A percentile compares a stretch with the other conserved stretches of the same genome.
Evolutionary conservation across 1,139 yeast genomes (phyloP).

Genomic region (Suhomyces panamericanus): DNA sequence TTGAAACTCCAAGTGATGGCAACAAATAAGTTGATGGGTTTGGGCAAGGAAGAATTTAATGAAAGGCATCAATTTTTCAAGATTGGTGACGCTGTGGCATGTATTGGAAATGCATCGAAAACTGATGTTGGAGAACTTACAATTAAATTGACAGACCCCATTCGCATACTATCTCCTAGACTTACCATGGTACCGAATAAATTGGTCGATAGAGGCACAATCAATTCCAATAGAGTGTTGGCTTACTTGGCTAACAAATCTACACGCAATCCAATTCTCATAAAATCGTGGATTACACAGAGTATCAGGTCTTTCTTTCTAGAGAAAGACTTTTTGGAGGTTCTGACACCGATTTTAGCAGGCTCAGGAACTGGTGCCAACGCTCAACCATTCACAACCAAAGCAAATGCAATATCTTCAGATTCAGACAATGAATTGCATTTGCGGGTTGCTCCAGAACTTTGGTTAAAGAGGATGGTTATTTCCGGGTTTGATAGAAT

Average conservation of each 20-base stretch:
- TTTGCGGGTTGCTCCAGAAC: slow-evolving; percentile 88
- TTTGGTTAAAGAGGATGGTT: slow-evolving; percentile 83
- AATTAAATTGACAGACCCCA: slow-evolving; percentile 52
- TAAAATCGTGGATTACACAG: slow-evolving; percentile 55
- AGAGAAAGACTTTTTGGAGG: slow-evolving; percentile 66
- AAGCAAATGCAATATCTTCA: slow-evolving; percentile 47
- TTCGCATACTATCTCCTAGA: slow-evolving; percentile 64
- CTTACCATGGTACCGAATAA: slow-evolving; percentile 64
- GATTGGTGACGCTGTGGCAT: slow-evolving; percentile 70
- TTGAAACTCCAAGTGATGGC: slow-evolving; percentile 60
- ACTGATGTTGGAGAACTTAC: slow-evolving; percentile 82
- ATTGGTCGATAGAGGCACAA: slow-evolving; percentile 52
- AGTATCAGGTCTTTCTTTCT: slow-evolving; percentile 59
- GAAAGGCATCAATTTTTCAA: slow-evolving; percentile 48
- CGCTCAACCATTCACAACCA: slow-evolving; percentile 77
- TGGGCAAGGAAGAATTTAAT: slow-evolving; percentile 46
- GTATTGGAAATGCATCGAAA: slow-evolving; percentile 67
- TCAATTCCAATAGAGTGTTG: slow-evolving; percentile 68
- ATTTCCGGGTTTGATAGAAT: slow-evolving; percentile 84
- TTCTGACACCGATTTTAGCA: slow-evolving; percentile 82
- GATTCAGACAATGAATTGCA: slow-evolving; percentile 40
- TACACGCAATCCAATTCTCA: slow-evolving; percentile 49
- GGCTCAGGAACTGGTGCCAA: slow-evolving; percentile 81
- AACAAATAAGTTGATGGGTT: slow-evolving; percentile 48
- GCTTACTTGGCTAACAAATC: slow-evolving; percentile 65